Base-by-base conservation (phyloP, 2,329 filamentous ascomycete genomes). In the Corynespora cassiicola region DNA sequence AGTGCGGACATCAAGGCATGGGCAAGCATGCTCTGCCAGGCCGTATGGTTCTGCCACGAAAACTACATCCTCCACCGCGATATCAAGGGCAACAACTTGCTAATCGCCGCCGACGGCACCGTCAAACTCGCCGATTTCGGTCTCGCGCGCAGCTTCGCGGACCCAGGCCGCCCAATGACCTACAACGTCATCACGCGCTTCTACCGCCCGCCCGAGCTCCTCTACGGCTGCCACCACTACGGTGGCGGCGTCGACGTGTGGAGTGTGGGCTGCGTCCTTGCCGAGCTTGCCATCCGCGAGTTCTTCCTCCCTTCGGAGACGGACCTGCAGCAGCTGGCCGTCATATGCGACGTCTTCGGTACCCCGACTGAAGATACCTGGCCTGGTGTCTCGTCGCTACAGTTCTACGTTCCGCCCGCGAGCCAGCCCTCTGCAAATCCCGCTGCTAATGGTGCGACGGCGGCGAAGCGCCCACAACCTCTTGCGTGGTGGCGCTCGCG, bases 81-180 rank as follows among this genome's bases (percentile, higher is more conserved):
- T 75, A 97, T 99, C 76, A 99, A 99, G 73, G 92, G 92, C 31
- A 97, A 97, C 80, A 99, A 99, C 74, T 75, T 97, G 70, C 79
- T 99, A 43, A 95, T 99, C 57, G 90, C 90, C 15, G 87, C 89
- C 26, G 88, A 96, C 64, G 92, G 94, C 31, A 88, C 92, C 61
- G 84, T 99, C 62, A 97, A 97, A 69, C 82, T 99, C 33, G 94
- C 92, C 22, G 94, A 99, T 86, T 99, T 99, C 58, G 94, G 94
- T 78, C 84, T 99, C 21, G 94, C 94, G 5, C 79, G 94, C 47
- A 82, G 80, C 45, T 96, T 96, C 66, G 86, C 90, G 6, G 94
- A 99, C 66, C 92, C 94, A 0, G 88, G 90, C 59, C 77, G 83
- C 38, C 79, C 80, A 54, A 99, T 99, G 94, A 96, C 92, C 2